Base-by-base conservation (phyloP, 2,329 filamentous ascomycete genomes). In the Epichloe amarillans region DNA sequence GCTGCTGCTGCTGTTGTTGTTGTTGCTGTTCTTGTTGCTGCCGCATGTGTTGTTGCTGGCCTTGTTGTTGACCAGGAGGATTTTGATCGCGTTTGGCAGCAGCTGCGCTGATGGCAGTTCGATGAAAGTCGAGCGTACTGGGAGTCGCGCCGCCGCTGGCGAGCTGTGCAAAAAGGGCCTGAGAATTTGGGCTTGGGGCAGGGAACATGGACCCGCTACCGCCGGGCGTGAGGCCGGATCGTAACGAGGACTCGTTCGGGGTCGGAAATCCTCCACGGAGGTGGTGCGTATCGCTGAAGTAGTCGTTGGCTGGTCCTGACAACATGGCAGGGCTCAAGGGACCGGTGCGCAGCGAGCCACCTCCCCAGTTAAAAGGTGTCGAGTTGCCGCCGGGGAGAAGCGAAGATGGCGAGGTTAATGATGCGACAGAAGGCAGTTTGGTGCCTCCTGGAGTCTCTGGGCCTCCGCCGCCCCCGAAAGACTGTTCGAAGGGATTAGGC, bases 121-220 rank as follows among this genome's bases (percentile, higher is more conserved):
- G 85, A 61, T 97, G 91, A 61, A 98, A 98, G 62, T 98, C 93
- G 47, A 95, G 72, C 0, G 91, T 95, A 54, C 84, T 84, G 8
- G 93, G 93, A 1, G 93, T 98, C 4, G 88, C 86, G 51, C 84
- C 86, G 56, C 87, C 87, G 62, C 80, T 86, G 56, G 87, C 82
- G 38, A 93, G 72, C 57, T 86, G 84, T 54, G 84, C 84, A 67
- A 90, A 88, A 6, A 96, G 70, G 47, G 86, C 85, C 70, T 89
- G 84, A 0, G 88, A 87, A 65, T 87, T 94, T 37, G 88, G 90
- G 64, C 86, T 95, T 2, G 88, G 85, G 50, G 85, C 87, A 51
- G 91, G 89, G 73, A 97, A 97, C 88, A 97, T 97, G 60, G 90
- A 95, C 60, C 90, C 91, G 65, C 90, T 89, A 58, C 91, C 91